Evolutionary conservation across 2,329 filamentous ascomycete genomes (phyloP), one percentile per base, ranked within the genome.

Genomic region (Fusarium guadeloupense): DNA sequence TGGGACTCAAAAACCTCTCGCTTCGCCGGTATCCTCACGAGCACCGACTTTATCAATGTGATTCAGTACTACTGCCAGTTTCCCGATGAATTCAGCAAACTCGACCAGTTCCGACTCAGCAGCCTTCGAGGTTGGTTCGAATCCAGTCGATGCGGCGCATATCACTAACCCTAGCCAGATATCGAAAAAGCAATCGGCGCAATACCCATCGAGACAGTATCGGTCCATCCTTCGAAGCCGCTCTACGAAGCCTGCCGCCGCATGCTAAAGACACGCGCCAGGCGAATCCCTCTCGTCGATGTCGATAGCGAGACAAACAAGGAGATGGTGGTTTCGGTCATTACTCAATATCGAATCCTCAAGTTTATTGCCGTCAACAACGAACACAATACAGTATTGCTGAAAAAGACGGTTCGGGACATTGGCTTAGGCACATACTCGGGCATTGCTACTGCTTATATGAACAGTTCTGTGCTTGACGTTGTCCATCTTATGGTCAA

Each of bases 21-120:
- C 30, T 99, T 98, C 76, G 95, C 94, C 34, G 95, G 95, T 33
- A 85, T 99, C 42, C 83, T 99, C 65, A 99, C 95, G 23, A 95
- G 93, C 62, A 96, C 93, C 59, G 95, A 99, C 78, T 99, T 95
- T 76, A 96, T 99, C 79, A 99, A 99, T 72, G 90, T 99, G 53
- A 96, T 99, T 34, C 94, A 98, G 75, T 99, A 99, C 78, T 98
- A 99, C 81, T 97, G 93, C 83, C 93, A 98, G 77, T 96, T 95
- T 69, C 95, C 94, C 3, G 92, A 96, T 66, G 90, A 93, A 54
- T 85, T 98, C 59, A 87, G 89, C 65, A 89, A 94, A 73, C 91
- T 99, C 69, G 95, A 98, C 67, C 91, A 97, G 75, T 97, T 99
- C 75, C 89, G 92, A 40, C 80, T 99, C 60, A 94, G 91, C 78